Base-by-base conservation (phyloP, 1,139 yeast genomes). In the Blastobotrys arbuscula region DNA sequence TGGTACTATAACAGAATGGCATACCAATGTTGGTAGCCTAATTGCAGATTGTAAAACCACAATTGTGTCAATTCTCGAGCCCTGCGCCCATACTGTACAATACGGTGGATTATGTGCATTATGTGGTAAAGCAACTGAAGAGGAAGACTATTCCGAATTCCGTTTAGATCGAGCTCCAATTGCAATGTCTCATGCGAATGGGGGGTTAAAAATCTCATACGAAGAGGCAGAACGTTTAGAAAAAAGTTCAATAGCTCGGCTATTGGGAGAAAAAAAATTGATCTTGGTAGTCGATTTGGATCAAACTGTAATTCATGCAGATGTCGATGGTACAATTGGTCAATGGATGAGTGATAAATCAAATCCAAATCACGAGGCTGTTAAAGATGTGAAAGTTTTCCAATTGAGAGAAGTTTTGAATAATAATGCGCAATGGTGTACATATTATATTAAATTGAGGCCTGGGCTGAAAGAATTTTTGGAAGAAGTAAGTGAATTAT, bases 301-400 rank as follows among this genome's bases (percentile, higher is more conserved):
- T 69, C 98, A 94, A 67, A 94, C 98, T 0, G 95, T 92, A 7
- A 92, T 92, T 36, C 99, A 92, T 63, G 96, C 97, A 36, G 92
- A 97, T 3, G 97, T 90, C 21, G 98, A 92, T 64, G 97, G 97
- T 1, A 89, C 97, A 0, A 95, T 92, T 35, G 95, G 95, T 1
- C 96, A 88, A 63, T 92, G 98, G 98, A 90, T 87, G 74, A 75
- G 75, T 52, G 97, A 92, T 60, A 84, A 90, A 2, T 65, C 74
- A 3, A 87, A 88, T 59, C 96, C 97, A 15, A 89, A 92, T 60
- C 84, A 85, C 62, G 82, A 81, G 3, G 83, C 94, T 1, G 81
- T 92, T 26, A 83, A 83, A 62, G 95, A 89, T 60, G 97, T 94
- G 2, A 72, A 74, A 56, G 71, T 82, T 0, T 94, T 92, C 61